Evolutionary conservation across 352 stramenopile genomes (phyloP).

Genomic region (Thalassiosira sp.): DNA sequence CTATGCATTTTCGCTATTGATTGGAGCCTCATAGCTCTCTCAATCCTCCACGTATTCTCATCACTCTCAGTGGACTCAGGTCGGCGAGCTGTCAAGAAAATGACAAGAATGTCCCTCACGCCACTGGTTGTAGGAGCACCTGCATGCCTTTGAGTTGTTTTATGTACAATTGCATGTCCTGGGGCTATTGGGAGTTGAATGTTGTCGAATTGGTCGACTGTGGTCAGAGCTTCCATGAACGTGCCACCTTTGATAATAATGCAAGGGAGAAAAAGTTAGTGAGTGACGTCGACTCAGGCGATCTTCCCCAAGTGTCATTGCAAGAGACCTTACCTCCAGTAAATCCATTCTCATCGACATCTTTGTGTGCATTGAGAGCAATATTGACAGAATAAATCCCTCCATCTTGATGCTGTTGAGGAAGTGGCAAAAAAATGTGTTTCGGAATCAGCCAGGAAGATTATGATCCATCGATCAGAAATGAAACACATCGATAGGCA

Average conservation of each 20-base stretch:
- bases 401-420: constrained; percentile 40
- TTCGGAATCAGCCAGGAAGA: neutral
- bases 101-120: constrained; percentile 53
- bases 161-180: constrained; percentile 52
- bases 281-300: too few species aligned
- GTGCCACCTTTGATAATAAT: constrained; percentile 28
- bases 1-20: constrained; percentile 39
- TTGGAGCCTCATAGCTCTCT: constrained; percentile 49
- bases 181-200: constrained; percentile 33
- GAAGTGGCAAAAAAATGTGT: neutral
- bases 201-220: constrained; percentile 8
- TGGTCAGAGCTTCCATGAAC: constrained; percentile 48
- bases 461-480: neutral
- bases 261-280: too few species aligned
- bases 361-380: constrained; percentile 43
- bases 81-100: constrained; percentile 47
- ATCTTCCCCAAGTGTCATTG: neutral
- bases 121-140: constrained; percentile 49
- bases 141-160: constrained; percentile 49
- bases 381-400: constrained; percentile 57
- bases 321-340: constrained; percentile 24
- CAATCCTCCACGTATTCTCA: constrained; percentile 45
- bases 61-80: neutral
- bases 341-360: constrained; percentile 33
- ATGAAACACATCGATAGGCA: neutral